Evolutionary conservation across 2,329 filamentous ascomycete species (phyloP), one percentile per base, ranked within the genome.

Genomic region (Ophiosphaerella korrae): DNA sequence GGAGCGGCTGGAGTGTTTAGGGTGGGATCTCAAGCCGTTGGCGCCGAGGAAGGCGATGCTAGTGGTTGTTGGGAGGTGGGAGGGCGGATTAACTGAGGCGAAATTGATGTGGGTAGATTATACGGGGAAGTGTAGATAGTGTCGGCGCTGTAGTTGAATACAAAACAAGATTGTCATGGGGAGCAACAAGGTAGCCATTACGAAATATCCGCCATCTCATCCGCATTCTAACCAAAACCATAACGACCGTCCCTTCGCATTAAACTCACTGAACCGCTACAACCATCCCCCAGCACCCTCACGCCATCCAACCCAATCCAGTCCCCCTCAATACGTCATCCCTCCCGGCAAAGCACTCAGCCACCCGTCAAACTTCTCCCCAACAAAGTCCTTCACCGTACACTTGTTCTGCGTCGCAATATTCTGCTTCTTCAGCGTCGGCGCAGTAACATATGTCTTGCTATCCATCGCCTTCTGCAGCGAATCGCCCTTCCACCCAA

Each of bases 341-440:
- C 40, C 42, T 3, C 55, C 56, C n/a, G 53, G 40, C 48, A 53
- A 42, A 8, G 43, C 63, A 54, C 63, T 62, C 63, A 58, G 21
- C 55, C 68, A 72, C 14, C 58, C 55, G 53, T 72, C 67, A 36
- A 70, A 53, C 38, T 66, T 52, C 50, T 71, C 68, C 11, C 53
- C 56, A 3, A 72, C 68, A 58, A 68, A 64, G 53, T 70, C 67
- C 42, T 58, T 55, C 5, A 70, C 67, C 14, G 41, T 66, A 37
- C 68, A 72, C 52, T 70, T 69, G 41, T 72, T 72, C 47, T 70
- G 67, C 16, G 58, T 45, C n/a, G 67, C 64, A 48, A 71, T 68
- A 7, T 45, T 64, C 56, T 72, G 68, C 41, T 66, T 71, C 56
- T 68, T 70, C 9, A 72, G 42, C 45, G 55, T 68, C 35, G 64